These are phyloP conservation scores for Apophysomyces sp. DNA, from an alignment of 371 early-diverging fungal genomes.

Conservation along the genomic window DNA sequence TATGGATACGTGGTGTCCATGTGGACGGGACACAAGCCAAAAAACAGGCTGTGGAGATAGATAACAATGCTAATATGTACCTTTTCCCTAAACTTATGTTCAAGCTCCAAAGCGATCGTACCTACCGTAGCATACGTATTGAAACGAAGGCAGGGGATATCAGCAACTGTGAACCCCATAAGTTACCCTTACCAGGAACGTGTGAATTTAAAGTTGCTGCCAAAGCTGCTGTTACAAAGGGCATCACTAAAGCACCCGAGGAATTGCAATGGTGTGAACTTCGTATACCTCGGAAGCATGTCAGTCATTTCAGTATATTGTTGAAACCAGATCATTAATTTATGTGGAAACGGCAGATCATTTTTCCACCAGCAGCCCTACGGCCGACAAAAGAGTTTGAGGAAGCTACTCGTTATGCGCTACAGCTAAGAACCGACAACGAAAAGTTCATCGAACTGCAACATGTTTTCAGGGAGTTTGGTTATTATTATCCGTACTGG, in stretches of 20 bases:
- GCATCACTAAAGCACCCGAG: no score
- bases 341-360: background rate
- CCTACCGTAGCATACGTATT: background rate
- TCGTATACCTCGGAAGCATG: background rate
- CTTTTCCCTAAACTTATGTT: no score
- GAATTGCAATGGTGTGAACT: background rate
- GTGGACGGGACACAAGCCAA: no score
- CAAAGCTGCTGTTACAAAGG: background rate
- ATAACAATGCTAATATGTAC: no score
- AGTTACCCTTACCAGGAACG: background rate
- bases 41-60: no score
- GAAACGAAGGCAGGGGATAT: background rate
- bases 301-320: no score
- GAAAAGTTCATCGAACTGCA: no score
- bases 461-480: no score
- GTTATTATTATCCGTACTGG: no score
- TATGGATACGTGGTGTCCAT: background rate
- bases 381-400: background rate
- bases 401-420: background rate
- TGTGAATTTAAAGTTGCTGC: background rate
- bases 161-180: background rate
- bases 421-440: background rate
- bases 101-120: background rate
- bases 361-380: background rate
- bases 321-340: background rate